These are phyloP conservation scores for Canna indica DNA, from an alignment of 176 grass and related monocot species.

Conservation along the genomic window DNA sequence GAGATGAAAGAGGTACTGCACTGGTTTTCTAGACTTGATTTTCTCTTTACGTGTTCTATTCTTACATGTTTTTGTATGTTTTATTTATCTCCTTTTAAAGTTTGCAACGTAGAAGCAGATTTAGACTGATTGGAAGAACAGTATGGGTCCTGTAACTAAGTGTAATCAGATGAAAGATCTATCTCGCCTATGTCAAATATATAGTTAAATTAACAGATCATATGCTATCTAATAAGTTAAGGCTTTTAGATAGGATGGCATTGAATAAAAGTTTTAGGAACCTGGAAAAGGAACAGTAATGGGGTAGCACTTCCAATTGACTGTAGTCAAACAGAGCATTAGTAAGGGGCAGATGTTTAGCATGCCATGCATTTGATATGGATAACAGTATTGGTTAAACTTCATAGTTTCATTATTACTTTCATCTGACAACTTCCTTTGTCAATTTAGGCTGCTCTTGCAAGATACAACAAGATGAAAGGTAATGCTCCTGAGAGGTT, in stretches of 20 bases:
- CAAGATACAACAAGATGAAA: constrained; percentile 79
- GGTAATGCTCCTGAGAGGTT: constrained; percentile 81
- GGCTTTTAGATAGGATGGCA: no score
- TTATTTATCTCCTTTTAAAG: background rate
- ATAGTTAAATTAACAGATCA: no score
- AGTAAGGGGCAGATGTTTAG: background rate
- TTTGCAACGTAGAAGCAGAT: background rate
- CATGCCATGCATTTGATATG: background rate
- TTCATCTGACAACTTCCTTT: background rate
- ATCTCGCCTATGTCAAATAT: no score
- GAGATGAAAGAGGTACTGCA: constrained; percentile 79
- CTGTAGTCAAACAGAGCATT: no score
- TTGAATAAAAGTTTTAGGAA: no score
- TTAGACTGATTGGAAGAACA: constrained; percentile 3
- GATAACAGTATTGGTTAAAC: background rate
- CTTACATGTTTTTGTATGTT: constrained; percentile 1
- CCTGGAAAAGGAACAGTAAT: no score
- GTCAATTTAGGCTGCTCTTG: constrained; percentile 55
- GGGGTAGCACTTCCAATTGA: no score
- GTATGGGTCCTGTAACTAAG: no score
- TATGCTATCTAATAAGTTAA: no score
- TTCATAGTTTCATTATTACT: background rate
- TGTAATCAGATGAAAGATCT: no score
- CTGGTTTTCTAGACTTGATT: background rate
- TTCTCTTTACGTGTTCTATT: background rate